Base-by-base conservation (phyloP, 1,284 basidiomycete genomes). In the Papiliotrema flavescens region DNA sequence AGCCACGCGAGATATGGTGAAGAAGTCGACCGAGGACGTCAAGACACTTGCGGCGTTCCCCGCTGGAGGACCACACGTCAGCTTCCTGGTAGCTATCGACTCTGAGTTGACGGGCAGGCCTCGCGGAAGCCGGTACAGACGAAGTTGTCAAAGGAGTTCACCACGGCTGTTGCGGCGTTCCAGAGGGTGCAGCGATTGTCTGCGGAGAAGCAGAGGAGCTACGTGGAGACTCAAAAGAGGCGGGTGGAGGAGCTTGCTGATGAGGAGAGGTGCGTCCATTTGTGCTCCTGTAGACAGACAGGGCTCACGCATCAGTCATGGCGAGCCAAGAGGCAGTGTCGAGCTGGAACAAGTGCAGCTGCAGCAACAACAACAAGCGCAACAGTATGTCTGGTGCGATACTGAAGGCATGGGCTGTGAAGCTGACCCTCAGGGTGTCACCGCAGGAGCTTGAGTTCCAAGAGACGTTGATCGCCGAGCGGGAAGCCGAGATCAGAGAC, bases 361-460 rank as follows among this genome's bases (percentile, higher is more conserved):
- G 24, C 74, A 70, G n/a, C 65, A 71, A 50, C 43, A 62, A 23
- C 65, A 72, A 53, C 66, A 68, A 28, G 65, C 61, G 11, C 63
- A 59, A 15, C 62, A 71, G 64, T 66, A 46, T 48, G 63, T 50
- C 48, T 22, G 17, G 15, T 42, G 19, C n/a, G 40, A 19, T 37
- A n/a, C 19, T 11, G 19, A 24, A 47, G 50, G 61, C 7, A 56
- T 61, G 3, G 61, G 26, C n/a, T 5, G 20, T 8, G 22, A 23
- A 19, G 43, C 23, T 50, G 39, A 48, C 19, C 9, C 8, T 41
- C 24, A 84, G 90, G 74, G 79, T 94, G 48, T 86, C 90, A 0
- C 87, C 89, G 0, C 87, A 90, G 62, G 95, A 98, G 73, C 82
- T 98, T 26, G 92, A 92, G 36, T 95, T 95, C 74, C 96, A 98